Percentiles rank a stretch among this genome's conserved stretches.
phyloP scores from a whole-genome alignment of 192 early-diverging fungal genomes.

The Spizellomyces sp. region DNA sequence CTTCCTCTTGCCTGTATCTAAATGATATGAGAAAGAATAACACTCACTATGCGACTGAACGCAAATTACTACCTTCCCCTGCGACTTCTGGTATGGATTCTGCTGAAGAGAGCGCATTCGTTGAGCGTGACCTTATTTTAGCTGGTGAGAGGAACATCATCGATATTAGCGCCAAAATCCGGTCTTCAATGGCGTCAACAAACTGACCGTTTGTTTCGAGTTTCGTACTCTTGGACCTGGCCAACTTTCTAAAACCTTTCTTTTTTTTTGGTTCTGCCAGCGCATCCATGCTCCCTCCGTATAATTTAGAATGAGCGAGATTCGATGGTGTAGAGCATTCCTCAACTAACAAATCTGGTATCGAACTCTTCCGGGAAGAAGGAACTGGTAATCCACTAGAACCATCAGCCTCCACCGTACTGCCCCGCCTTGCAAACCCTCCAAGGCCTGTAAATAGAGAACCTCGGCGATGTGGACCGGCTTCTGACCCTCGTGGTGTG shows the following conservation, averaged over 20 bases:
- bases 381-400: too few species aligned
- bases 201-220: background rate
- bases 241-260: too few species aligned
- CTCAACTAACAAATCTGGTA: too few species aligned
- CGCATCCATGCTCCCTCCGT: background rate
- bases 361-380: too few species aligned
- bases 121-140: slow-evolving; percentile 2
- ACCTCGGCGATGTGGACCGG: background rate
- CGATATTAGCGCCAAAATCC: background rate
- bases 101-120: slow-evolving; percentile 6
- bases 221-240: slow-evolving; percentile 4
- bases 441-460: background rate
- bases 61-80: background rate
- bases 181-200: background rate
- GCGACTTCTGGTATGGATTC: slow-evolving; percentile 9
- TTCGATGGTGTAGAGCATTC: too few species aligned
- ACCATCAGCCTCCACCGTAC: background rate
- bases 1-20: background rate
- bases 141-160: background rate
- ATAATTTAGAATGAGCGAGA: background rate
- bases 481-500: background rate
- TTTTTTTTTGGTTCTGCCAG: slow-evolving; percentile 9
- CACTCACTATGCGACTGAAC: background rate
- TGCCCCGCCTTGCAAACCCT: background rate
- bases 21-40: background rate